These are phyloP conservation scores for Entomophthora muscae DNA, from an alignment of 371 early-diverging fungal genomes.

Conservation along the genomic window DNA sequence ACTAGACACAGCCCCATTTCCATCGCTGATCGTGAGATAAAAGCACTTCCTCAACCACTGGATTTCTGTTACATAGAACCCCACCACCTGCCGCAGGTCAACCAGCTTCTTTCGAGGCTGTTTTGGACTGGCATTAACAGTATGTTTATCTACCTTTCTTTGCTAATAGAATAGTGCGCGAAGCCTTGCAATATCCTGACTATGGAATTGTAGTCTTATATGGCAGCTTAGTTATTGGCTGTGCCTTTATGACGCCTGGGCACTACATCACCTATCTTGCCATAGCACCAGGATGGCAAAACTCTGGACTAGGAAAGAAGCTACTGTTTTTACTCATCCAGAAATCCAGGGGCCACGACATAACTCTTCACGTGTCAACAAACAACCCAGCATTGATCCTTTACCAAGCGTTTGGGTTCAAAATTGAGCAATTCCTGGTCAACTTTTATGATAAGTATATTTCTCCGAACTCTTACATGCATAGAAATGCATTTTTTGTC, in stretches of 20 bases:
- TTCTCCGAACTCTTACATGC: background rate
- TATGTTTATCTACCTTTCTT: constrained; percentile 13
- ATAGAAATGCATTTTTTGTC: background rate
- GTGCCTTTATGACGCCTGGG: constrained; percentile 87
- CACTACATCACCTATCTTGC: constrained; percentile 83
- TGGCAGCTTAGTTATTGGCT: constrained; percentile 58
- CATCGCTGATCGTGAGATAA: background rate
- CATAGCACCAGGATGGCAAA: constrained; percentile 72
- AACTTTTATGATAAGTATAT: constrained; percentile 78
- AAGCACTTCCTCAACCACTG: constrained; percentile 24
- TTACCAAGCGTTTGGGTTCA: constrained; percentile 89
- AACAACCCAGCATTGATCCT: constrained; percentile 87
- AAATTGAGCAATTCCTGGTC: constrained; percentile 79
- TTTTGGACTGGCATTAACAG: constrained; percentile 91
- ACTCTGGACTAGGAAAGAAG: constrained; percentile 66
- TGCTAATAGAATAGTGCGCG: constrained; percentile 37
- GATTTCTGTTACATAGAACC: constrained; percentile 66
- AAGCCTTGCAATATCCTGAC: constrained; percentile 69
- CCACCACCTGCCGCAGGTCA: constrained; percentile 57
- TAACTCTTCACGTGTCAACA: constrained; percentile 86
- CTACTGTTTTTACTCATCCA: constrained; percentile 76
- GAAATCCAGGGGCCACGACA: constrained; percentile 50
- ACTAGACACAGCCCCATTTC: background rate
- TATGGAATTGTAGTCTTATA: constrained; percentile 75
- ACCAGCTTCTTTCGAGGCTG: constrained; percentile 46